These are phyloP conservation scores for Lophiostoma macrostomum DNA, from an alignment of 495 filamentous ascomycete genomes.

Conservation along the genomic window DNA sequence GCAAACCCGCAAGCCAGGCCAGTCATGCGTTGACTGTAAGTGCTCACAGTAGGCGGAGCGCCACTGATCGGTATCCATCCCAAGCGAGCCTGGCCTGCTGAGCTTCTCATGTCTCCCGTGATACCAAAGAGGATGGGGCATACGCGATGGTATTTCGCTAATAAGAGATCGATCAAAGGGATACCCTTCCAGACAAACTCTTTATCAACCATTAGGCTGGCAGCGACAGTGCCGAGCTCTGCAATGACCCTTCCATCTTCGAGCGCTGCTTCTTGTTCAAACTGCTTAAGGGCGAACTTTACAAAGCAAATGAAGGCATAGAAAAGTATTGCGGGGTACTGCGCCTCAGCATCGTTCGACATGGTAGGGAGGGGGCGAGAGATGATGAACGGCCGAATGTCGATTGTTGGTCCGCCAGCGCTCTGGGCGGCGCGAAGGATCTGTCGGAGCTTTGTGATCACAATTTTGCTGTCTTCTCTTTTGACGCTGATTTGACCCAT, in stretches of 20 bases:
- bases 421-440: conserved; percentile 47
- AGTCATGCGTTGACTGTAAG: conserved; percentile 76
- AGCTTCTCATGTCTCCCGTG: conserved; percentile 69
- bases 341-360: conserved; percentile 46
- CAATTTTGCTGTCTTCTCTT: conserved; percentile 43
- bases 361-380: conserved; percentile 51
- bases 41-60: conserved; percentile 60
- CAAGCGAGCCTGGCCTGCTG: conserved; percentile 61
- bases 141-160: conserved; percentile 77
- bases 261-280: conserved; percentile 69
- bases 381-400: conserved; percentile 64
- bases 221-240: conserved; percentile 73
- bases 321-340: conserved; percentile 55
- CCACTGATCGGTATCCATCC: conserved; percentile 66
- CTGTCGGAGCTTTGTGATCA: conserved; percentile 51
- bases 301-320: conserved; percentile 81
- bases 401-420: conserved; percentile 55
- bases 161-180: conserved; percentile 77
- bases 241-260: conserved; percentile 67
- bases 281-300: conserved; percentile 73
- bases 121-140: conserved; percentile 89
- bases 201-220: conserved; percentile 67
- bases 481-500: conserved; percentile 70
- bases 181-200: conserved; percentile 66
- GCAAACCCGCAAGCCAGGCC: conserved; percentile 83